Evolutionary conservation across 2,329 filamentous ascomycete species (phyloP), one percentile per base, ranked within the genome.

Genomic region (Botrytis fragariae): DNA sequence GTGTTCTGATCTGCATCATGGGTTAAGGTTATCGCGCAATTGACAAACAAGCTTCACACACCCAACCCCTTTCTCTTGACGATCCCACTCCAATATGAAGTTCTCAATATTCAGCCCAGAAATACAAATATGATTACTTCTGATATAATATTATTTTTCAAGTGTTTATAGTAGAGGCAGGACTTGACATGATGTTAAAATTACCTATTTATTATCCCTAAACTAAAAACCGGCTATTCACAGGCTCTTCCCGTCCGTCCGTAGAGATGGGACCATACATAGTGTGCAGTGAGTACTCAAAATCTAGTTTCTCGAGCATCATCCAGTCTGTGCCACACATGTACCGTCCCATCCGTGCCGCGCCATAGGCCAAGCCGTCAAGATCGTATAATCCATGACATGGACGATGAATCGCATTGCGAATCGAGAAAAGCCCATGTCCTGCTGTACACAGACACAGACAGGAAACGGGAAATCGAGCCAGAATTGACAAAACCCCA

Each of bases 21-120:
- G 60, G 35, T 71, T 65, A 57, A 57, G 51, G 51, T 57, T 57
- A 57, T 57, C n/a, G 51, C n/a, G 51, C 51, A 57, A 57, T 57
- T 29, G 14, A 57, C 51, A 57, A 29, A 57, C n/a, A 57, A 57
- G 51, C n/a, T 14, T 37, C 45, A 35, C 35, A 16, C 64, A 18
- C 22, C 32, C 32, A 65, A 14, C 64, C 8, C 45, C 65, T 69
- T 18, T 12, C 29, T 44, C 16, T 29, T 42, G 25, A 42, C 37
- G 35, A 54, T 59, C 48, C 16, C 12, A 37, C 12, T 51, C 6
- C 32, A 16, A 39, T 20, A 39, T 25, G 44, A 48, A 68, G 16
- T 45, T 22, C 32, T 22, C 25, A 68, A 48, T 32, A 18, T 14
- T 62, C 60, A 62, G 25, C 22, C 60, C 48, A n/a, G 48, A 54